Evolutionary conservation across 495 filamentous ascomycete species (phyloP), one percentile per base, ranked within the genome.

Genomic region (Xylaria castorea): DNA sequence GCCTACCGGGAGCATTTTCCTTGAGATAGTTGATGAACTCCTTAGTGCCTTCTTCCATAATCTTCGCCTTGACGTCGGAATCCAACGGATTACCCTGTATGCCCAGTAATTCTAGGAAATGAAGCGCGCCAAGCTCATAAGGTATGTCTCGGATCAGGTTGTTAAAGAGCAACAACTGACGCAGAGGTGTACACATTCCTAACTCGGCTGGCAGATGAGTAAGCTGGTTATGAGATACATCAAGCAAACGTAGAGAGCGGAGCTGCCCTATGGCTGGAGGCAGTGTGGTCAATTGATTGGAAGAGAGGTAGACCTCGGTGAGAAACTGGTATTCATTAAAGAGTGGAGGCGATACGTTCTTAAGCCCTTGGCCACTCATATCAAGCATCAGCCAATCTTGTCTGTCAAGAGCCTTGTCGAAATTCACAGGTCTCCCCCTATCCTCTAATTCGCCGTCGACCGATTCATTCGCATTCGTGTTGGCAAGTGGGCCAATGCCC

Each of bases 331-430:
- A 98, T 72, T 87, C 83, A 69, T 83, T 80, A 81, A 99, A 99
- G 57, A 99, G 83, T 25, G 91, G 87, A 9, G 88, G 80, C 2
- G 94, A 88, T 22, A 98, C 85, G 50, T 92, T 91, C 74, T 93
- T 92, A 40, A 99, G 82, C 40, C 94, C 95, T 83, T 98, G 97
- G 0, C 94, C 96, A 76, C 94, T 94, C 76, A 98, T 90, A 85
- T 99, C 96, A 55, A 99, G 82, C 55, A 93, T 92, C 75, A 91
- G 85, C 96, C 96, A 98, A 75, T 93, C 91, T 78, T 97, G 94
- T 67, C 92, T 85, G 71, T 90, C 84, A 27, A 87, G 81, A 16
- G 78, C 81, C 76, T 89, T 83, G 48, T 89, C 88, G 58, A 85
- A 81, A 68, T 87, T 85, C 55, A 82, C 85, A 73, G 80, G 88